Base-by-base conservation (phyloP, 495 filamentous ascomycete genomes). In the Hypoxylon cercidicola region DNA sequence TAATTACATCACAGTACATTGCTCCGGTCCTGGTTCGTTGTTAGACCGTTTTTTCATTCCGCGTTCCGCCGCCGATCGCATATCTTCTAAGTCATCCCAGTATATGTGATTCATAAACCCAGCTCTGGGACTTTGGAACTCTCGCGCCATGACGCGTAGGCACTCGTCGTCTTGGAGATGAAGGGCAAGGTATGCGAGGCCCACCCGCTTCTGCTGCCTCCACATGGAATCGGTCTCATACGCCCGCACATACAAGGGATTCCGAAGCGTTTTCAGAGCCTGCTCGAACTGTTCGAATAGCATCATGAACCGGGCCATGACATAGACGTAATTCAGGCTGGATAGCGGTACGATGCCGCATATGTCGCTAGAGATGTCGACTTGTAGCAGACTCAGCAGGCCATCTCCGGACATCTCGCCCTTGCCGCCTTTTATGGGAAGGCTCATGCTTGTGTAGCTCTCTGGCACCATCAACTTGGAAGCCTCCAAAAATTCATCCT, bases 241-340 rank as follows among this genome's bases (percentile, higher is more conserved):
- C 20, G 60, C 68, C 19, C 40, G 49, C 32, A 70, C 35, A 28
- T 70, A 74, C n/a, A 71, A 15, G 49, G 63, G 53, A 57, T 76
- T 69, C 15, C 59, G 39, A 3, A 91, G 75, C 60, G 81, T 82
- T 21, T 79, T 71, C 41, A 89, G 76, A 68, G 86, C 82, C 55
- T 82, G 79, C 66, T 87, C 85, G 19, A 88, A 76, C 78, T 80
- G 25, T 1, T 32, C 10, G 46, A 76, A 73, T 10, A 50, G 39
- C 13, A 55, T 35, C 59, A 74, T 57, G 43, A 73, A 69, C 18
- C 21, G n/a, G 6, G 34, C 46, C 58, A 72, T 71, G 13, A 71
- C 50, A 51, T 25, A 69, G 28, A 68, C 32, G 34, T 67, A 74
- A 56, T 76, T 78, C 11, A 77, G 23, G 37, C 71, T 68, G 4